Base-by-base conservation (phyloP, 2,329 filamentous ascomycete genomes). In the Colletotrichum sp. region DNA sequence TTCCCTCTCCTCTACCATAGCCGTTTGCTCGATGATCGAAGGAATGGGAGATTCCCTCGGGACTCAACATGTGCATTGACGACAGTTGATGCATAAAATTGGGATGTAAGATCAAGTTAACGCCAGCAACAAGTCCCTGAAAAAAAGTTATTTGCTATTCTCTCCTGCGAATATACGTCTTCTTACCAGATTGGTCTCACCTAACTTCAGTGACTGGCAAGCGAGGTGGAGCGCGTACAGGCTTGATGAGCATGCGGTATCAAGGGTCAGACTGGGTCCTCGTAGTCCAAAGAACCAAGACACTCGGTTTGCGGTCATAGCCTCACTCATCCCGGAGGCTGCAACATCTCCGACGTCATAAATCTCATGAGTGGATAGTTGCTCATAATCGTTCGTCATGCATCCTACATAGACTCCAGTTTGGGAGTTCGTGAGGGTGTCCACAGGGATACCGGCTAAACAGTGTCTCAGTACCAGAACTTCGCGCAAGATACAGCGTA, bases 341-440 rank as follows among this genome's bases (percentile, higher is more conserved):
- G 70, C 70, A 8, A 72, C 33, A 54, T 69, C 70, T n/a, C 87
- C 86, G 36, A 87, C 83, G 3, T 84, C 85, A 66, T 86, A 83
- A 3, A 84, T 77, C 68, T 88, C 87, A 51, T 84, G 80, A 29
- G 86, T 84, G 3, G 85, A 77, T 33, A 85, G 83, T 3, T 84
- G 83, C 75, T 86, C 84, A 73, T 89, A 89, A 75, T 89, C 87
- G 4, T 86, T 84, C 24, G 85, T 83, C 6, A 83, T 83, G 8
- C 84, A 84, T 5, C 87, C 88, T 6, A 89, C 79, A 73, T 88
- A 89, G 7, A 89, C 87, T 8, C 86, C 87, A n/a, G 87, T 85
- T 38, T 87, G 83, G 57, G 84, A 82, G 5, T 87, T 87, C 2
- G 86, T 82, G 33, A 89, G 82, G 5, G 77, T 76, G 21, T 87